Conservation (phyloP, 192 early-diverging fungal genomes). For the Linnemannia exigua region DNA sequence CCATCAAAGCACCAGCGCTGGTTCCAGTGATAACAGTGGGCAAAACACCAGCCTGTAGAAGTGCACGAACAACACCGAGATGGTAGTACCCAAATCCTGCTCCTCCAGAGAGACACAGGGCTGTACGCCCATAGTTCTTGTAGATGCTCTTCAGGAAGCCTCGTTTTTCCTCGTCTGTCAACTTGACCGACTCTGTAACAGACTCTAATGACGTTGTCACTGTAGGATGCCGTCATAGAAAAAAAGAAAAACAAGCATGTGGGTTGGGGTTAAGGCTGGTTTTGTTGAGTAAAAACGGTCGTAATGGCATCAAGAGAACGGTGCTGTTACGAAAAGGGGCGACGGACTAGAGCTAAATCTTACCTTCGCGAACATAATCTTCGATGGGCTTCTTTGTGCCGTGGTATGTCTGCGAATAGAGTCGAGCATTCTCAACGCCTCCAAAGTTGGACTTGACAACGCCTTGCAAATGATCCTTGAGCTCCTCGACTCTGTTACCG, state of each 20-base stretch:
- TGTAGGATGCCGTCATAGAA: constrained; percentile 15
- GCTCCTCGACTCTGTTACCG: constrained; percentile 50
- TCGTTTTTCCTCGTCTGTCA: constrained; percentile 70
- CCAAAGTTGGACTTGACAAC: constrained; percentile 84
- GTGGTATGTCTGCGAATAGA: constrained; percentile 81
- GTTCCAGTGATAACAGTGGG: constrained; percentile 88
- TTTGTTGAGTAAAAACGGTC: neutral
- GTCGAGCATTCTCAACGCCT: constrained; percentile 78
- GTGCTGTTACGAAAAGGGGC: neutral
- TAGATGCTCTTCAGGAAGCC: constrained; percentile 73
- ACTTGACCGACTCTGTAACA: constrained; percentile 37
- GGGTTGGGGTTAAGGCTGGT: no score
- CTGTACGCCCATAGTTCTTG: constrained; percentile 80
- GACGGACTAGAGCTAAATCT: neutral
- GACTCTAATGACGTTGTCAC: constrained; percentile 64
- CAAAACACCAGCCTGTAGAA: constrained; percentile 76
- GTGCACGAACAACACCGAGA: constrained; percentile 78
- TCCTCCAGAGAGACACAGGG: constrained; percentile 85
- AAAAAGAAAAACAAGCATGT: neutral
- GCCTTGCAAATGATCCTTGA: constrained; percentile 67
- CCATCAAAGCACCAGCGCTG: constrained; percentile 70
- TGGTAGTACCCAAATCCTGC: constrained; percentile 80
- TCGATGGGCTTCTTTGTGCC: constrained; percentile 84
- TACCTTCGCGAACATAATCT: constrained; percentile 76
- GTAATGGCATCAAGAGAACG: neutral